These are phyloP conservation scores for Apophysomyces variabilis DNA, from an alignment of 371 early-diverging fungal genomes.

Conservation along the genomic window DNA sequence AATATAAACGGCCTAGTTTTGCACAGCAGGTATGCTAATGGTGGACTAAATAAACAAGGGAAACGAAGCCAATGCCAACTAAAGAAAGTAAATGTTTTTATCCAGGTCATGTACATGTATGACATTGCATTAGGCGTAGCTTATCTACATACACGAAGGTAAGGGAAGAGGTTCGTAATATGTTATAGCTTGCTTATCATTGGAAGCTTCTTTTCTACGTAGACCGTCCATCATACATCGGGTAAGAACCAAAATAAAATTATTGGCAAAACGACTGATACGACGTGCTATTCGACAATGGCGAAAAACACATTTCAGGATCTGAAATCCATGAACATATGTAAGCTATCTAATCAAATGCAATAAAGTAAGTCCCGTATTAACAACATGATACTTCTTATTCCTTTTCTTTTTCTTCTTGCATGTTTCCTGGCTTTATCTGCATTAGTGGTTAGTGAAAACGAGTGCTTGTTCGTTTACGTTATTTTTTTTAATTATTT, in stretches of 20 bases:
- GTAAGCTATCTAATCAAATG: conserved; percentile 30
- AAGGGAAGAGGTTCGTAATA: not conserved
- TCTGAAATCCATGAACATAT: conserved; percentile 86
- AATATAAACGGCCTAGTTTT: conserved; percentile 65
- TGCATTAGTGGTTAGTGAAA: not conserved
- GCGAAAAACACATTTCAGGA: conserved; percentile 44
- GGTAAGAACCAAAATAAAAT: conserved; percentile 21
- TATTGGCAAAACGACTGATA: no score
- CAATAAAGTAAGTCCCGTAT: no score
- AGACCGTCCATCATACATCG: conserved; percentile 54
- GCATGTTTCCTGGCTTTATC: no score
- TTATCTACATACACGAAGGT: conserved; percentile 66
- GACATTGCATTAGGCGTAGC: conserved; percentile 81
- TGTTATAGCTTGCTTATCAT: no score
- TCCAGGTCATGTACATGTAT: conserved; percentile 76
- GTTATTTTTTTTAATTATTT: no score
- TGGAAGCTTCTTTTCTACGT: not conserved
- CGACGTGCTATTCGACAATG: no score
- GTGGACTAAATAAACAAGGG: not conserved
- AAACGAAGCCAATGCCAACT: not conserved
- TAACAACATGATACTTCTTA: no score
- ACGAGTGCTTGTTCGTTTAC: no score
- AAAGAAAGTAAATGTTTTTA: not conserved
- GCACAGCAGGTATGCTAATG: conserved; percentile 54
- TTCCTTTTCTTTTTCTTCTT: not conserved